Base-by-base conservation (phyloP, 2,329 filamentous ascomycete genomes). In the Aspergillus sergii region DNA sequence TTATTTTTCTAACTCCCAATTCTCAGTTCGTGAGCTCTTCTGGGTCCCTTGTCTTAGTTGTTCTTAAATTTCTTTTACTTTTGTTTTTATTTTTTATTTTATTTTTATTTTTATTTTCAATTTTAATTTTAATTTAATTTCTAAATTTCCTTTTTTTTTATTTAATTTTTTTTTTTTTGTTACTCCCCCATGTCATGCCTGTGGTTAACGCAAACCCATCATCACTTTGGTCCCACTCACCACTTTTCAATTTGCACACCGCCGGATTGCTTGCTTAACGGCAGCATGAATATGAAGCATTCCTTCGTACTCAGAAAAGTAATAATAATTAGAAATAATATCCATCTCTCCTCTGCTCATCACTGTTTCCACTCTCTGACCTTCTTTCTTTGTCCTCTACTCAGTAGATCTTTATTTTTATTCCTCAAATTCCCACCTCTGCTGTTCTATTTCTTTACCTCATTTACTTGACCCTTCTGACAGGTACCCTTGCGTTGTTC, bases 31-130 rank as follows among this genome's bases (percentile, higher is more conserved):
- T 48, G 65, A 48, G 66, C 60, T 65, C 30, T 61, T 68, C 60
- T 67, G 55, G 64, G 62, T 63, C 63, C 64, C 68, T 63, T 57
- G 59, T 58, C 57, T 68, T 61, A 45, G 48, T 62, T 66, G 58
- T 64, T 62, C 58, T 59, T 66, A 68, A 11, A 36, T 36, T 58
- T 58, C 59, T 54, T 56, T 26, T 51, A 54, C 45, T 48, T 54
- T 41, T 41, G 23, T 57, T 60, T 58, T n/a, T n/a, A n/a, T 58
- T 32, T 23, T 26, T 26, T 26, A 26, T 26, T 26, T 26, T 26
- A 43, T 50, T 50, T 30, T 30, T 51, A 23, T 32, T 23, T 26
- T 26, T 26, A 26, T 26, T 26, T 26, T 26, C 3, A 43, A 28
- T 50, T 30, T n/a, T 51, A 23, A 23, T 23, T 8, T 30, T 28